Conservation (phyloP, 2,329 filamentous ascomycete species). For the Trichoderma atroviride region DNA sequence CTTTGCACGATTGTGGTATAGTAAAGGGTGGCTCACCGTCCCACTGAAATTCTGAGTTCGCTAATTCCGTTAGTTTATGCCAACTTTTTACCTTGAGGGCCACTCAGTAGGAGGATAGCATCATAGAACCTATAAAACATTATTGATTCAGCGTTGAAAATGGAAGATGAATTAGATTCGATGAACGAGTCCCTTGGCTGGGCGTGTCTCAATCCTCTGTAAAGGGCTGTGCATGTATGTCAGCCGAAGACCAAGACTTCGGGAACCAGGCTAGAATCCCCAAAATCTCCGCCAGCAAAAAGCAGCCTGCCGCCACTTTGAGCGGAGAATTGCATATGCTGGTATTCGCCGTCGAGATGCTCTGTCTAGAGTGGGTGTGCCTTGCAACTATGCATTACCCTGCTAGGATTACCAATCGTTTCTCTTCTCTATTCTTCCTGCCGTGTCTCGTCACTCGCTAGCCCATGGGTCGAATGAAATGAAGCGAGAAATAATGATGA, state of each 20-base stretch:
- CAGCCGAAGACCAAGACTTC: neutral
- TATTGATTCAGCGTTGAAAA: neutral
- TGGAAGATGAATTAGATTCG: neutral
- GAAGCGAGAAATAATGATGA: slow-evolving; percentile 5
- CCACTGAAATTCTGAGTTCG: neutral
- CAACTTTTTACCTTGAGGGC: neutral
- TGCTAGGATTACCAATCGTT: neutral
- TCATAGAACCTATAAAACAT: neutral
- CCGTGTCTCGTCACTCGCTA: neutral
- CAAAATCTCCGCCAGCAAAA: slow-evolving; percentile 13
- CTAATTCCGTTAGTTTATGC: neutral
- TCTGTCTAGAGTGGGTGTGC: neutral
- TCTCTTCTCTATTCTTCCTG: neutral
- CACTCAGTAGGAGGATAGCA: neutral
- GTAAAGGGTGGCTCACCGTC: neutral
- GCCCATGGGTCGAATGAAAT: neutral
- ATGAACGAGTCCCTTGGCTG: neutral
- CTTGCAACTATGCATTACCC: neutral
- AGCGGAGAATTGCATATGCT: slow-evolving; percentile 20
- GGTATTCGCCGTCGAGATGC: neutral
- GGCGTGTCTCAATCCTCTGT: neutral
- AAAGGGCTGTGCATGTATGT: slow-evolving; percentile 4
- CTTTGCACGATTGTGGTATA: neutral
- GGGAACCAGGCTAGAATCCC: neutral
- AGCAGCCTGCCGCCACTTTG: neutral